phyloP scores from a whole-genome alignment of 768 basidiomycete genomes.

The Fibroporia radiculosa region DNA sequence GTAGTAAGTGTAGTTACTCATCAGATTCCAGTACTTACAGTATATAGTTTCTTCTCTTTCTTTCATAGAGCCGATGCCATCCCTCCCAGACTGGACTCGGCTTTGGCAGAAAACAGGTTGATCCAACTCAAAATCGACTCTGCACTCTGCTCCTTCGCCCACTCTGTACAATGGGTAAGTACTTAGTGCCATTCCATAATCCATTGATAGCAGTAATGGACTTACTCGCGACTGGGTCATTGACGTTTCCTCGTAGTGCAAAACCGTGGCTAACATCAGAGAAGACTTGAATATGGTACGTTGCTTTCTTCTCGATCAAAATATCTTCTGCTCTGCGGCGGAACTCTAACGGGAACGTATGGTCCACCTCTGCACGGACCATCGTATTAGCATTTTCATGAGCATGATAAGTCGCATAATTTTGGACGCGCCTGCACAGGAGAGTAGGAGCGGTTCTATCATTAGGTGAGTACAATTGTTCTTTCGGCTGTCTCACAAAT shows the following conservation, averaged over 20 bases:
- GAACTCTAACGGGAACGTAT: constrained; percentile 42
- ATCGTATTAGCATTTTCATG: too few relatives aligned
- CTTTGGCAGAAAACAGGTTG: constrained; percentile 2
- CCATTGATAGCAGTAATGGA: neutral
- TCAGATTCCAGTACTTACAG: too few relatives aligned
- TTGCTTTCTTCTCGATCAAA: constrained; percentile 39
- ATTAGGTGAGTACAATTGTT: neutral
- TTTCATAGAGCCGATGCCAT: too few relatives aligned
- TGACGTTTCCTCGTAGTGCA: constrained; percentile 23
- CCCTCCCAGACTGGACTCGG: too few relatives aligned
- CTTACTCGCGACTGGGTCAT: constrained; percentile 8
- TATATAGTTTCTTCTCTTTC: too few relatives aligned
- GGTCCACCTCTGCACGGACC: constrained; percentile 43
- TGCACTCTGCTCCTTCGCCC: constrained; percentile 13
- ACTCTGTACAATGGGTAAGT: constrained; percentile 9
- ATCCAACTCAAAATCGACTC: constrained; percentile 14
- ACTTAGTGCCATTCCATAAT: neutral
- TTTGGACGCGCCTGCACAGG: constrained; percentile 41
- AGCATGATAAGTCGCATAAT: too few relatives aligned
- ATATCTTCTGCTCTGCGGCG: constrained; percentile 53
- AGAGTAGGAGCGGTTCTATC: constrained; percentile 45
- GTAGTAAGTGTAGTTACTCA: too few relatives aligned
- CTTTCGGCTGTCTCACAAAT: neutral
- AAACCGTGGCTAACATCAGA: constrained; percentile 36
- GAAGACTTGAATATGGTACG: constrained; percentile 53